These are phyloP conservation scores for Ceratocystis harringtonii DNA, from an alignment of 2,329 filamentous ascomycete genomes.

Conservation along the genomic window DNA sequence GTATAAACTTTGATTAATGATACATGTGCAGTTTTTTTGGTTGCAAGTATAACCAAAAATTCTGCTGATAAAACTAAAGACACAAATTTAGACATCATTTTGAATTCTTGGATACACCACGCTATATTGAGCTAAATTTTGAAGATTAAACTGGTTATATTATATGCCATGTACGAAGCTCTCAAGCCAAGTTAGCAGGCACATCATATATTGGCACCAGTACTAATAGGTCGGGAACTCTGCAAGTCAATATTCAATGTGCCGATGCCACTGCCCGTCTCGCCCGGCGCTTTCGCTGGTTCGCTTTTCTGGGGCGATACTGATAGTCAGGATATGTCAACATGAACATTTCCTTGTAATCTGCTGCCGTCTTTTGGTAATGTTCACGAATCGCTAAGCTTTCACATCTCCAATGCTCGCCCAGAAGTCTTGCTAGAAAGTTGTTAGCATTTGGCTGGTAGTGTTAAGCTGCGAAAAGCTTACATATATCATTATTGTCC, in stretches of 20 bases:
- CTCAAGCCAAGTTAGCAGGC: too few relatives aligned
- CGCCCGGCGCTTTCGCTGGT: slow-evolving; percentile 5
- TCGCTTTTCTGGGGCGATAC: slow-evolving; percentile 6
- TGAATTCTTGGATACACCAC: too few relatives aligned
- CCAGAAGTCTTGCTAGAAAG: slow-evolving; percentile 7
- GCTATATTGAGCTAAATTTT: too few relatives aligned
- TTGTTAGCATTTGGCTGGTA: background rate
- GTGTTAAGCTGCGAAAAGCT: background rate
- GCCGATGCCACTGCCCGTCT: background rate
- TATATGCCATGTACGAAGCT: too few relatives aligned
- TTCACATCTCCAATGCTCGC: slow-evolving; percentile 6
- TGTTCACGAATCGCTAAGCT: background rate
- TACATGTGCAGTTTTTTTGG: too few relatives aligned
- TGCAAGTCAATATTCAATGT: background rate
- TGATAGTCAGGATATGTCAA: slow-evolving; percentile 8
- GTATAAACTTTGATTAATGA: too few relatives aligned
- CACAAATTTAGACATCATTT: too few relatives aligned
- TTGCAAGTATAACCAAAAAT: too few relatives aligned
- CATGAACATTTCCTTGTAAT: slow-evolving; percentile 11
- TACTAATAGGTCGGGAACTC: too few relatives aligned
- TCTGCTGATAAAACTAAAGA: too few relatives aligned
- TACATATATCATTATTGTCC: slow-evolving; percentile 13
- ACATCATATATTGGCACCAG: too few relatives aligned
- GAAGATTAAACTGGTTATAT: too few relatives aligned
- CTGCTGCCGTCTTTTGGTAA: background rate